A percentile compares a stretch with the other conserved stretches of the same genome.
Conservation (phyloP, 352 stramenopile species). For the Phytophthora pisi region DNA sequence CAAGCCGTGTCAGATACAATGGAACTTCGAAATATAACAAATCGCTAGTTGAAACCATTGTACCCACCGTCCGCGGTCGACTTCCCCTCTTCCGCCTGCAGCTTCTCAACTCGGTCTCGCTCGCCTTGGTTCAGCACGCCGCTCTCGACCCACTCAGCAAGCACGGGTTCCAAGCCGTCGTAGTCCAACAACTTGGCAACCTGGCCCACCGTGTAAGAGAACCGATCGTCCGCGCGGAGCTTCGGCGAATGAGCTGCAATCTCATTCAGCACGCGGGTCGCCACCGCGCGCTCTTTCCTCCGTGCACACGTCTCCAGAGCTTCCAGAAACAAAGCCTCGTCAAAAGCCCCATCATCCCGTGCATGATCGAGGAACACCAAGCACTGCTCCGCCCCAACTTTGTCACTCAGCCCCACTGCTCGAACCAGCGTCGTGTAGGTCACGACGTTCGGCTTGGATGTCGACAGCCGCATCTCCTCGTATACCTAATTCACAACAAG, state of each 20-base stretch:
- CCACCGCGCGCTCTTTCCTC: slow-evolving; percentile 42
- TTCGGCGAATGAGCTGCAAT: slow-evolving; percentile 38
- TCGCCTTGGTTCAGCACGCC: slow-evolving; percentile 48
- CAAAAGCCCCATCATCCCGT: slow-evolving; percentile 54
- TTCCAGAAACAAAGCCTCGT: slow-evolving; percentile 68
- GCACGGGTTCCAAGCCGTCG: slow-evolving; percentile 29
- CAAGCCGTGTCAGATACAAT: neutral
- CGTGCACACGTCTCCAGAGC: slow-evolving; percentile 59
- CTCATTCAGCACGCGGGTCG: slow-evolving; percentile 42
- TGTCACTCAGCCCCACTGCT: slow-evolving; percentile 47
- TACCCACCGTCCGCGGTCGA: slow-evolving; percentile 22
- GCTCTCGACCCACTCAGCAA: slow-evolving; percentile 46
- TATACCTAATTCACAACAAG: slow-evolving; percentile 45
- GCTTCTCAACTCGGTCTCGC: slow-evolving; percentile 21
- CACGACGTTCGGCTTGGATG: slow-evolving; percentile 73
- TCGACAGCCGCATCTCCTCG: slow-evolving; percentile 64
- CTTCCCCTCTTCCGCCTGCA: slow-evolving; percentile 22
- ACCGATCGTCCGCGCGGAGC: slow-evolving; percentile 51
- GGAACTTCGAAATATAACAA: no score
- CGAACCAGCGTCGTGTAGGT: slow-evolving; percentile 78
- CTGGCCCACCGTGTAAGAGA: slow-evolving; percentile 51
- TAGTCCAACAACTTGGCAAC: slow-evolving; percentile 40
- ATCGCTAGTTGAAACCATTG: neutral
- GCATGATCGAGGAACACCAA: slow-evolving; percentile 56
- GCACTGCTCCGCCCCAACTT: slow-evolving; percentile 41